Evolutionary conservation across 2,329 filamentous ascomycete genomes (phyloP), one percentile per base, ranked within the genome.

Genomic region (Ophiognomonia clavigignenti-juglandacearum): DNA sequence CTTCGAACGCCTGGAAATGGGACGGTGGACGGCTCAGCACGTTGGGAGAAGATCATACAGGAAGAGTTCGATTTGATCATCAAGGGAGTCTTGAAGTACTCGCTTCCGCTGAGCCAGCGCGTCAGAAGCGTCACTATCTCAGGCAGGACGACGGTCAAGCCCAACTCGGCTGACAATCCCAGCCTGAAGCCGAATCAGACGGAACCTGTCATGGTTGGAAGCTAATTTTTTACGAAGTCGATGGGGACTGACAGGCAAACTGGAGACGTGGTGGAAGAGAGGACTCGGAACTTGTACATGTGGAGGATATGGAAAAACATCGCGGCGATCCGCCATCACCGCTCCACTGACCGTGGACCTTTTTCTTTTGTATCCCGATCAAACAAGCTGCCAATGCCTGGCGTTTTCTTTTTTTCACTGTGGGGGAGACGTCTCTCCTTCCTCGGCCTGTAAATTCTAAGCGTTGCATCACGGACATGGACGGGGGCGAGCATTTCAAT

Each of bases 11-110:
- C 93, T 0, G 91, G 92, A 4, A 98, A 97, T 64, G 83, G 83
- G 57, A 97, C 93, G 0, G 83, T 89, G 36, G 86, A 87, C 34
- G 93, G 92, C 8, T 85, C 84, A 2, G 82, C 86, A 60, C 82
- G 91, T 11, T 98, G 93, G 93, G 89, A 95, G 62, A 80, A 83
- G 50, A 91, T 97, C 39, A 74, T 96, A 42, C 82, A 95, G 54
- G 87, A 96, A 64, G 88, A 92, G 37, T 98, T 97, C 57, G 89
- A 96, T 56, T 76, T 98, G 40, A 92, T 97, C 51, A 80, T 98
- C 35, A 85, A 93, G 57, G 93, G 93, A 19, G 86, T 93, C 13
- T 74, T 98, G 56, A 90, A 91, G 61, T 98, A 98, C 60, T 78
- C 71, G 24, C 69, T 85, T 27, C 81, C 81, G 3, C 67, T 85